Conservation (phyloP, 2,329 filamentous ascomycete genomes). For the Talaromyces islandicus region DNA sequence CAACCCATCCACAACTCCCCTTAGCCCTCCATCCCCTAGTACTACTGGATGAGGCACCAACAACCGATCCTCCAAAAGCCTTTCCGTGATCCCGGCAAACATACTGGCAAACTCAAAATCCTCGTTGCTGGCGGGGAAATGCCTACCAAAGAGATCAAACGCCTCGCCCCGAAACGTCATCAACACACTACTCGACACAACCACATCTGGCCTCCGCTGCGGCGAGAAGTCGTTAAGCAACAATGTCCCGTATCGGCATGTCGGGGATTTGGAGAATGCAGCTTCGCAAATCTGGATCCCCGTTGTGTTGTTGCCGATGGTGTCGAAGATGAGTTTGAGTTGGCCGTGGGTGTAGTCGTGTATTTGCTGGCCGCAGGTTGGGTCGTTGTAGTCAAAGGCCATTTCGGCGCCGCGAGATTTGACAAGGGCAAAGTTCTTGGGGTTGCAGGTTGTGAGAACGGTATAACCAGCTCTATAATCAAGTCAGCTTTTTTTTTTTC, state of each 20-base stretch:
- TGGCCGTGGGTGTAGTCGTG: slow-evolving; percentile 27
- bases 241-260: slow-evolving; percentile 12
- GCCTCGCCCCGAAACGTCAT: slow-evolving; percentile 14
- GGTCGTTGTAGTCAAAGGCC: slow-evolving; percentile 31
- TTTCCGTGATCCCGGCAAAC: slow-evolving; percentile 32
- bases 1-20: slow-evolving; percentile 17
- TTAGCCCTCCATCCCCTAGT: slow-evolving; percentile 26
- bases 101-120: slow-evolving; percentile 22
- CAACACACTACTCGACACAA: slow-evolving; percentile 16
- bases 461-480: slow-evolving; percentile 13
- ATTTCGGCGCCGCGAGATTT: slow-evolving; percentile 27
- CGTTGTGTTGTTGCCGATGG: slow-evolving; percentile 16
- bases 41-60: slow-evolving; percentile 33
- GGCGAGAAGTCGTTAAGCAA: neutral
- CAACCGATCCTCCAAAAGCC: slow-evolving; percentile 11
- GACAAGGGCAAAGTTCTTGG: slow-evolving; percentile 26
- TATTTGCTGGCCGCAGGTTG: slow-evolving; percentile 24
- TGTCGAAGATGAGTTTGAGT: slow-evolving; percentile 25
- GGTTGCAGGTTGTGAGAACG: slow-evolving; percentile 28
- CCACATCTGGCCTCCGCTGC: neutral
- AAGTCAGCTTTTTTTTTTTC: neutral
- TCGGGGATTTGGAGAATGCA: neutral
- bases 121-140: neutral
- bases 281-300: slow-evolving; percentile 18
- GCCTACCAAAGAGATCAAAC: slow-evolving; percentile 15